A percentile compares a stretch with the other conserved stretches of the same genome.
These are phyloP conservation scores for Talaromyces sp. DNA, from an alignment of 2,329 filamentous ascomycete species.

Conservation along the genomic window DNA sequence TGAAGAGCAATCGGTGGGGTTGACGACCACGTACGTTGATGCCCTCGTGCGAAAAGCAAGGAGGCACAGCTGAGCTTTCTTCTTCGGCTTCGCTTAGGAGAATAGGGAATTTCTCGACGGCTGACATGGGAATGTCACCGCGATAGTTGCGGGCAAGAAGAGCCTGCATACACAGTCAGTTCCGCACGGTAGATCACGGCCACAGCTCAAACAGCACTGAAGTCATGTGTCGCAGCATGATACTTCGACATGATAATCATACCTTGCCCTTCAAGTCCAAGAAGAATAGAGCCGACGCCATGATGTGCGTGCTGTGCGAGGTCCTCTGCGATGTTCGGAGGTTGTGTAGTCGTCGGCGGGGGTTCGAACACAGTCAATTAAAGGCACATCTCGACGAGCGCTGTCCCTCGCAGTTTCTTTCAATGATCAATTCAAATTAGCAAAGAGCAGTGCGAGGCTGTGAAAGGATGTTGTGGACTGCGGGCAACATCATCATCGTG, in stretches of 20 bases:
- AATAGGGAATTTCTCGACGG: conserved; percentile 95
- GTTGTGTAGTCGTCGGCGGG: not conserved
- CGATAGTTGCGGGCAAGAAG: conserved; percentile 97
- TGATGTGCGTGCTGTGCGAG: conserved; percentile 44
- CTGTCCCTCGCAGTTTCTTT: not conserved
- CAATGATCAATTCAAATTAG: not conserved
- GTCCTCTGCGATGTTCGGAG: not conserved
- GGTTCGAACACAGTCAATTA: not conserved
- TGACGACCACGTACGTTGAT: conserved; percentile 71
- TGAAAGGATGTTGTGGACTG: not conserved
- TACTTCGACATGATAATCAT: conserved; percentile 23
- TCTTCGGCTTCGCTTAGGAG: conserved; percentile 98
- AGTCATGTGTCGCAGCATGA: not conserved
- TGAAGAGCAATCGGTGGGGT: conserved; percentile 11
- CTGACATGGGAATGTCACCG: conserved; percentile 98
- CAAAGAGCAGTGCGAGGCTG: not conserved
- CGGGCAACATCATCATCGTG: conserved; percentile 2
- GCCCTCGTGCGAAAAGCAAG: conserved; percentile 96
- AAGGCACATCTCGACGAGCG: not conserved
- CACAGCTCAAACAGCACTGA: not conserved
- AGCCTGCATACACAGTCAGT: conserved; percentile 57
- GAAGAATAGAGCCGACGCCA: conserved; percentile 98
- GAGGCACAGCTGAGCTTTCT: conserved; percentile 94
- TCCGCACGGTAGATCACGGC: not conserved
- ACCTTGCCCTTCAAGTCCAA: conserved; percentile 99